Base-by-base conservation (phyloP, 139 green algal species). In the Mychonastes homosphaera region DNA sequence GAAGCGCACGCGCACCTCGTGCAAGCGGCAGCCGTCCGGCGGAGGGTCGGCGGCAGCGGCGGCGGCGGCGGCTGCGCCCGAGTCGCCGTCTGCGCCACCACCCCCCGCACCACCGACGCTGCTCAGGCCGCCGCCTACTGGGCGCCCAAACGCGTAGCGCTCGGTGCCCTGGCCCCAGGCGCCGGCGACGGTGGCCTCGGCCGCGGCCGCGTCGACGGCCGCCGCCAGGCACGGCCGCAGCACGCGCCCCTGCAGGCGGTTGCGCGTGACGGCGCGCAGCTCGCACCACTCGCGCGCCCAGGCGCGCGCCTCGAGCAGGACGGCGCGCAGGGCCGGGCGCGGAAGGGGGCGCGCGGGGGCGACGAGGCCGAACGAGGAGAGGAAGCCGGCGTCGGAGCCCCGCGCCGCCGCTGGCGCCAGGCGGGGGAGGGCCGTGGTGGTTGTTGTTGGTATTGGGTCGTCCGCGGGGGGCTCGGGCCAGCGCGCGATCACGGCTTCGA, bases 211-310 rank as follows among this genome's bases (percentile, higher is more conserved):
- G 15, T 85, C 75, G 2, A 84, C 59, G 2, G 65, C 67, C n/a
- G 47, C 35, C 13, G 56, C 21, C 43, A 63, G 40, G n/a, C 28
- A 19, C 24, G 6, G 36, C 10, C 23, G 30, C 43, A 86, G 45
- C 15, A 83, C 62, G 1, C 30, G 43, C 24, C 68, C 70, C 4
- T 55, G 56, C 75, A 88, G 64, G 18, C 72, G 60, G 52, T 66
- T 71, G 32, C 73, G 58, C 2, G 71, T 65, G 12, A 86, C 53
- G 13, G 72, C 58, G 1, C 77, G 65, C 61, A 89, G 71, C 78
- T 91, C 81, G 7, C 27, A 24, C 85, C 85, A 93, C 49, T 89
- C 85, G 1, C 71, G 48, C 3, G 80, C 83, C 73, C 91, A 91
- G 1, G 67, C 52, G 0, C 40, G 32, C 1, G 76, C 81, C 27